Base-by-base conservation (phyloP, 1,139 yeast genomes). In the Yamadazyma oceani region DNA sequence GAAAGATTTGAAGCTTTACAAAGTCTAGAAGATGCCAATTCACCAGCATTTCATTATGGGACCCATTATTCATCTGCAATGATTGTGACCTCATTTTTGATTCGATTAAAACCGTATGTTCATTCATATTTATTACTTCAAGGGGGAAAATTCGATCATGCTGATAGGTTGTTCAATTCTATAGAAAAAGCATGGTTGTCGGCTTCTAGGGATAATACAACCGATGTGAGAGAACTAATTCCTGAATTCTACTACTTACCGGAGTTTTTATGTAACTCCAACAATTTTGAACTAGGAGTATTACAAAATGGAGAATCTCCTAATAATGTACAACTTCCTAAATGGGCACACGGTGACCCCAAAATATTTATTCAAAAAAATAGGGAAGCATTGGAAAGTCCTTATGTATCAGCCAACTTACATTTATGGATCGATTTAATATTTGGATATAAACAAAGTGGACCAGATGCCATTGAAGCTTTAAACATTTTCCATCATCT, bases 11-110 rank as follows among this genome's bases (percentile, higher is more conserved):
- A 81, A 26, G 89, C 94, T 0, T 56, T 84, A 35, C 71, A 65
- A 25, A 75, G 82, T 43, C 62, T 86, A 10, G 44, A 65, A 16
- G 76, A 70, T 40, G 63, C 62, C 1, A 81, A 79, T 39, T 67
- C 72, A 23, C 88, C 89, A 0, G 85, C 96, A 0, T 87, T 87
- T 58, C 95, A 87, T 57, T 87, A 87, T 53, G 96, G 96, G 2
- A 87, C 96, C 0, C 96, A 87, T 57, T 87, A 87, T 55, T 86
- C 95, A 0, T 85, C 95, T 0, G 95, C 96, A 0, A 87, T 87
- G 96, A 86, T 87, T 51, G 95, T 85, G 2, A 75, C 94, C 0
- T 82, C 92, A 0, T 87, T 75, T 49, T 59, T 87, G 45, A 85
- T 87, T 29, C 67, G 96, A 35, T 51, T 86, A 24, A 76, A 80